Base-by-base conservation (phyloP, 371 early-diverging fungal genomes). In the Blastocladiella emersonii region DNA sequence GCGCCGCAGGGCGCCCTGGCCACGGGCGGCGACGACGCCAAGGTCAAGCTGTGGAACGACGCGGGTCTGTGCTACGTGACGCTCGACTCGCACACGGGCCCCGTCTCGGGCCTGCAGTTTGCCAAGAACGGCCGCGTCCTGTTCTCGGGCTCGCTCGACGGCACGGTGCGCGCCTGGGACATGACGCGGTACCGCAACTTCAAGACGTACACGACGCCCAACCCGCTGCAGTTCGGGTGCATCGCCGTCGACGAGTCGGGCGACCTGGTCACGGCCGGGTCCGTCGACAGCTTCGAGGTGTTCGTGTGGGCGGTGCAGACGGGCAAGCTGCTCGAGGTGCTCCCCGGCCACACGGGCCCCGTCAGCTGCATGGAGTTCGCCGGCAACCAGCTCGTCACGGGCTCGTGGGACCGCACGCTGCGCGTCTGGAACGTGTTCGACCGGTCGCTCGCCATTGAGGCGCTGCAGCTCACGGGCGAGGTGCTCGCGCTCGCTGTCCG, bases 231-330 rank as follows among this genome's bases (percentile, higher is more conserved):
- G 74, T 95, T 98, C 65, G 83, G 86, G 13, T 86, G 83, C 6
- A 67, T 98, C 56, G 92, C 95, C 0, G 94, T 95, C 8, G 98
- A 97, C 66, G 90, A 94, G 0, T 88, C 89, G 72, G 97, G 98
- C 62, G 98, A 98, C 67, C 83, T 98, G 61, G 88, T 98, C 0
- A 90, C 90, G 68, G 98, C 98, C 21, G 97, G 96, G 41, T 86
- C 90, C n/a, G 78, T 84, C 67, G 96, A 98, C 71, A 83, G 90
- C 8, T 97, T 94, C 71, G 97, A 96, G 70, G 89, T 97, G 49
- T 97, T 81, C 69, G 87, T 97, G 55, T 98, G 98, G 98, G 90
- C 91, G 61, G 90, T 98, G 63, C 95, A 95, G 68, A 98, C 95
- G 0, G 98, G 98, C 39, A 90, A 91, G 68, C 75, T 97, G 60